Evolutionary conservation across 768 basidiomycete species (phyloP), one percentile per base, ranked within the genome.

Genomic region (Russula olivacea): DNA sequence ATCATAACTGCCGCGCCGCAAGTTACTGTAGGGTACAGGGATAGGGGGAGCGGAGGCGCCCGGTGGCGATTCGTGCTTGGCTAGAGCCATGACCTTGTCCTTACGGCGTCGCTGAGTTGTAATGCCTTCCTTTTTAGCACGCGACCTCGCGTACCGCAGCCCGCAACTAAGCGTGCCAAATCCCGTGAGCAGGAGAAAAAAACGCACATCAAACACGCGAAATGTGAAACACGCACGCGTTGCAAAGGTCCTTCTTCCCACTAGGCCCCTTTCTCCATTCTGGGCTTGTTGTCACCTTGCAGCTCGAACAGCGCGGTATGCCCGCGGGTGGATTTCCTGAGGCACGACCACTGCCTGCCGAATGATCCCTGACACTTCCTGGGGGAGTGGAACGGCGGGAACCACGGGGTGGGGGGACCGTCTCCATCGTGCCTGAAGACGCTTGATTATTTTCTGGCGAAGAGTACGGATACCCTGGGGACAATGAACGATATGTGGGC

Each of bases 181-280:
- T 67, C 66, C 69, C 55, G 61, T 61, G 55, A 65, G 68, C 64
- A 34, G 54, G 53, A 25, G 25, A 47, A 58, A 56, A 63, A 54
- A 61, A 68, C 53, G 49, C 51, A 50, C 55, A 65, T 45, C 61
- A 34, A 47, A 59, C 23, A 66, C 59, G 66, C 28, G 60, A 58
- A 67, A 68, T 55, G 50, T 65, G 59, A 67, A 72, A 68, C 66
- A 81, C 89, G 78, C 75, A 93, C 88, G 92, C 92, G 77, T 94
- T 94, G 73, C 92, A 94, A 30, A 94, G 79, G 73, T 94, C 91
- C 75, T 94, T 94, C 74, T 89, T 88, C 30, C 92, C 92, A 69
- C 83, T 91, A 57, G 91, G 90, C 21, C 92, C 92, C 74, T 94
- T 94, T 71, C 92, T 78, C 92, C 92, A 94, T 73, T 94, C 92